These are phyloP conservation scores for Paraconiothyrium brasiliense DNA, from an alignment of 2,329 filamentous ascomycete species.

Conservation along the genomic window DNA sequence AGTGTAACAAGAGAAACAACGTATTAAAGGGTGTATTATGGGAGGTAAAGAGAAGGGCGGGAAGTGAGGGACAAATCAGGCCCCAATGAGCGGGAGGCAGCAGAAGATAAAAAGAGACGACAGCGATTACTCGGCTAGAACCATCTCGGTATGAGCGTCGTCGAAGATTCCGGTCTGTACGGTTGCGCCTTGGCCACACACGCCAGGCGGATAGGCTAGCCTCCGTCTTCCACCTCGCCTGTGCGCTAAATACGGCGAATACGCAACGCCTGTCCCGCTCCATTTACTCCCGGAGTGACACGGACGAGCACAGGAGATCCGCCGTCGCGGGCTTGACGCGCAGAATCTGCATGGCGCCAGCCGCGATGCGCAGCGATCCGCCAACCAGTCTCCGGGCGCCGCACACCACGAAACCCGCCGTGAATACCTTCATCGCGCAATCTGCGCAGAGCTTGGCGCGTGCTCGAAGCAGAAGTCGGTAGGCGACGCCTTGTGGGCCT, in stretches of 20 bases:
- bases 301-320: constrained; percentile 5
- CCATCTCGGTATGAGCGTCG: constrained; percentile 3
- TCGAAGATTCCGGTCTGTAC: background rate
- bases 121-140: background rate
- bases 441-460: background rate
- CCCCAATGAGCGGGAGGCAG: background rate
- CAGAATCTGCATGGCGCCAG: background rate
- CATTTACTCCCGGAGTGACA: too few relatives aligned
- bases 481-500: background rate
- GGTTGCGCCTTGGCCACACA: background rate
- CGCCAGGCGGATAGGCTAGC: constrained; percentile 5
- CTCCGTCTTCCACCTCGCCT: constrained; percentile 14
- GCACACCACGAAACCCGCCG: too few relatives aligned
- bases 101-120: constrained; percentile 3
- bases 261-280: background rate
- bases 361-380: background rate
- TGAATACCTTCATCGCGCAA: background rate
- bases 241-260: constrained; percentile 12
- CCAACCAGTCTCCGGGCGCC: constrained; percentile 1
- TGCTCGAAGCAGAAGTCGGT: constrained; percentile 5
- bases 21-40: constrained; percentile 8
- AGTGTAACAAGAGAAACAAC: background rate
- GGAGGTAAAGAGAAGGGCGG: background rate
- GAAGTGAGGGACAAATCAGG: constrained; percentile 5
- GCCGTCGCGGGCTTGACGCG: background rate